phyloP scores from a whole-genome alignment of 2,329 filamentous ascomycete species.

The Xylaria digitata region DNA sequence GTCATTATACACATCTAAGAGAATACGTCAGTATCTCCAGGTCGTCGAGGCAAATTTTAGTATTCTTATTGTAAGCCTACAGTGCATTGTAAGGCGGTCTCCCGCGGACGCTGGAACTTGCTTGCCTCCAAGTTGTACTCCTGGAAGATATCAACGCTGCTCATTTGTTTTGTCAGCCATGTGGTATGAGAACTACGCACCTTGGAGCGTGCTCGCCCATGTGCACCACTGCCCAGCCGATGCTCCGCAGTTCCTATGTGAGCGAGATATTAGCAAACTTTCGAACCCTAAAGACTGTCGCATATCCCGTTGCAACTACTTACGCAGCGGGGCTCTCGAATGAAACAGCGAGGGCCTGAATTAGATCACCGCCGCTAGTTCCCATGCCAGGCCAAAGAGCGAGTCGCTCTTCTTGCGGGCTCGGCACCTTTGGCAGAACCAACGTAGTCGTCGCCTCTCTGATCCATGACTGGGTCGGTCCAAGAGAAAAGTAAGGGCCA shows the following conservation, averaged over 20 bases:
- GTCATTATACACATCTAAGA: slow-evolving; percentile 49
- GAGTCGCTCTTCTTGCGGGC: slow-evolving; percentile 45
- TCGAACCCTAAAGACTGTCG: too few relatives aligned
- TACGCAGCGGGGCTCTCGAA: slow-evolving; percentile 47
- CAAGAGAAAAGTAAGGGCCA: slow-evolving; percentile 49
- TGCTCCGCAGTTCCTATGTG: slow-evolving; percentile 45
- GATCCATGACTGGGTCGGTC: slow-evolving; percentile 49
- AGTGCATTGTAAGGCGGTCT: slow-evolving; percentile 47
- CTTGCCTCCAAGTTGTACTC: slow-evolving; percentile 46
- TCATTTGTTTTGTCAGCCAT: neutral
- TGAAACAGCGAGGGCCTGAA: slow-evolving; percentile 50
- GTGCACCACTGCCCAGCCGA: slow-evolving; percentile 49
- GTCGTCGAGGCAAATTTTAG: neutral
- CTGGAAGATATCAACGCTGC: slow-evolving; percentile 23
- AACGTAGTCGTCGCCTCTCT: slow-evolving; percentile 49
- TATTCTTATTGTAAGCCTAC: slow-evolving; percentile 34
- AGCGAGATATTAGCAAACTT: neutral
- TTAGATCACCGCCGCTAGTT: slow-evolving; percentile 49
- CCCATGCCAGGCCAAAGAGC: slow-evolving; percentile 52
- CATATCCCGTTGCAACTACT: slow-evolving; percentile 4
- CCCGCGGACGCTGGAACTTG: slow-evolving; percentile 46
- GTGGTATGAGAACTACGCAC: neutral
- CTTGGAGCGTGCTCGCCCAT: slow-evolving; percentile 49
- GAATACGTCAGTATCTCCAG: neutral
- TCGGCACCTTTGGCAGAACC: slow-evolving; percentile 47